Base-by-base conservation (phyloP, 164 flowering plant genomes). In the Aristolochia contorta region DNA sequence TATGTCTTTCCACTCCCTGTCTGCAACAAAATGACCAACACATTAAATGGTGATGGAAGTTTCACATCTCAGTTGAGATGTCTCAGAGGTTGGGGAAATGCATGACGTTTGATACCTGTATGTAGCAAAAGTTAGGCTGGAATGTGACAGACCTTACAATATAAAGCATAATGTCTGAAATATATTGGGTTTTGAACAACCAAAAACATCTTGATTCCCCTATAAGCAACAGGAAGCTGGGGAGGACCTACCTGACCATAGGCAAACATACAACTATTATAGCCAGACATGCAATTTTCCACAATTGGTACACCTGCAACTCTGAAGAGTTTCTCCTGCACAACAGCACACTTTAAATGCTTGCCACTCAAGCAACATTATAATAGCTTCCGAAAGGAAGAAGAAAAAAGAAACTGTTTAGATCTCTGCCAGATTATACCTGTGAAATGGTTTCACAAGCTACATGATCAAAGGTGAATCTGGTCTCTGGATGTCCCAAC, bases 1-100 rank as follows among this genome's bases (percentile, higher is more conserved):
- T 88, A 84, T 19, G 97, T 91, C 67, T 91, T 91, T 58, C 97
- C 97, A 77, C 97, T 88, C 32, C 97, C 97, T 7, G 97, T 91
- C 97, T 91, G 80, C 71, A 82, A 13, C n/a, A 72, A 50, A 75
- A 50, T 30, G 43, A 37, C 43, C 43, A 37, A 37, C 3, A 37
- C 43, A 37, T 37, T 37, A 37, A 6, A 37, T 10, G 12, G 43
- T 37, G 43, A 10, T 6, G 43, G 43, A 37, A 37, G 43, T 37
- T 10, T 3, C 10, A 8, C 10, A 8, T 8, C 43, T 37, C 43
- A 10, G 12, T 1, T 10, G 12, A 3, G 43, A 37, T 37, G 43
- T 37, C 43, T 37, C 5, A 37, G 43, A 37, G 9, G 9, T 37
- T 10, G 3, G 33, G 33, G 33, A 7, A 32, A 32, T 7, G 7